Evolutionary conservation across 106 monocot genomes (phyloP).

Genomic region (Dendrobium huoshanense): DNA sequence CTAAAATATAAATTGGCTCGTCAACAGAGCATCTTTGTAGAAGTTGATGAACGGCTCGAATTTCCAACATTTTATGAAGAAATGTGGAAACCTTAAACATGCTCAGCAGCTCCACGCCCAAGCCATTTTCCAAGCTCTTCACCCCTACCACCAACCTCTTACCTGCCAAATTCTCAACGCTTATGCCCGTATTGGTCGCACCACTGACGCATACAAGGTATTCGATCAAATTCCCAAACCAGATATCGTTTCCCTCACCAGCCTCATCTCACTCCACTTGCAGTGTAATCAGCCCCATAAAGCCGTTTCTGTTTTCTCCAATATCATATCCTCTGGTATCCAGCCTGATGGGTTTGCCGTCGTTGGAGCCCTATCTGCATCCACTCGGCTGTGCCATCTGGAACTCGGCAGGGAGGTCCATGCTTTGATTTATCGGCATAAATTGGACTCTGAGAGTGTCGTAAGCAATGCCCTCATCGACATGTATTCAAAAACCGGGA

Average conservation of each 20-base stretch:
- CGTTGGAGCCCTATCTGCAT: conserved; percentile 50
- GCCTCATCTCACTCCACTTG: conserved; percentile 47
- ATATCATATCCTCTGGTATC: conserved; percentile 13
- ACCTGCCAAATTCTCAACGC: conserved; percentile 54
- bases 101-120: conserved; percentile 50
- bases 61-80: conserved; percentile 16
- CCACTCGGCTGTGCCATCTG: conserved; percentile 11
- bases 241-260: conserved; percentile 56
- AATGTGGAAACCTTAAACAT: conserved; percentile 27
- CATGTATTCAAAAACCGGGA: conserved; percentile 33
- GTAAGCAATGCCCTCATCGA: conserved; percentile 41
- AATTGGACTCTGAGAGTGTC: conserved; percentile 22
- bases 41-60: conserved; percentile 17
- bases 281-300: conserved; percentile 18
- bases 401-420: conserved; percentile 30
- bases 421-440: conserved; percentile 28
- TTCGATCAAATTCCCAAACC: conserved; percentile 49
- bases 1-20: no score
- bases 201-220: conserved; percentile 19
- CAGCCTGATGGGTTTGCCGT: conserved; percentile 45
- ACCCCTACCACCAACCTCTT: conserved; percentile 33
- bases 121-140: conserved; percentile 25
- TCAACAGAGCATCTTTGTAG: not conserved
- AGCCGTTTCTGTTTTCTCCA: conserved; percentile 35
- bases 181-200: conserved; percentile 24